Evolutionary conservation across 2,329 filamentous ascomycete genomes (phyloP), one percentile per base, ranked within the genome.

Genomic region (Aspergillus persii): DNA sequence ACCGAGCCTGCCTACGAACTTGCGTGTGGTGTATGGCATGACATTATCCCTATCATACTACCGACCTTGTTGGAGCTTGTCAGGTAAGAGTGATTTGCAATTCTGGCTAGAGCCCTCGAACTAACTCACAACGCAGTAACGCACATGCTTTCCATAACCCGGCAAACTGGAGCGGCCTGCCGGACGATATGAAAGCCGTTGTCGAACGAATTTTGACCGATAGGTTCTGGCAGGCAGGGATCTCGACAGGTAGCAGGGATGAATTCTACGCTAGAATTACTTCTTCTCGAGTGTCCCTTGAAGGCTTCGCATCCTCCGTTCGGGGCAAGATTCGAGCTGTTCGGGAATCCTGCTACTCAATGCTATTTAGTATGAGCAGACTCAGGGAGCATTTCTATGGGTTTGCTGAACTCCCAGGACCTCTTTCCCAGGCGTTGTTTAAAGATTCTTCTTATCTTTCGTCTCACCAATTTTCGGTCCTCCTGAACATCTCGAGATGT

Each of bases 201-300:
- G 90, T 98, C 44, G 85, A 87, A 48, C 86, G 91, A 26, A 92
- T 98, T 23, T 79, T 99, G 26, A 96, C 92, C 12, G 95, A 99
- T 75, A 85, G 95, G 27, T 99, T 99, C 74, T 99, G 95, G 95
- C 95, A 99, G 80, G 92, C 93, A 6, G 95, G 95, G 8, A 99
- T 99, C 53, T 98, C 95, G 0, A 90, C 89, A 62, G 95, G 96
- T 29, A 98, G 91, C 68, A 92, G 95, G 73, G 95, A 98, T 63
- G 94, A 98, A 59, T 99, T 99, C 73, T 98, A 97, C 74, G 90
- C 92, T 33, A 86, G 91, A 46, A 94, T 99, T 2, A 87, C 92
- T 57, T 90, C 92, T 33, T 96, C 95, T 57, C 96, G 92, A 75
- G 85, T 84, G 46, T 96, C 92, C 0, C 86, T 96, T 58, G 95